These are phyloP conservation scores for Mentha longifolia DNA, from an alignment of 257 asterid species.

Conservation along the genomic window DNA sequence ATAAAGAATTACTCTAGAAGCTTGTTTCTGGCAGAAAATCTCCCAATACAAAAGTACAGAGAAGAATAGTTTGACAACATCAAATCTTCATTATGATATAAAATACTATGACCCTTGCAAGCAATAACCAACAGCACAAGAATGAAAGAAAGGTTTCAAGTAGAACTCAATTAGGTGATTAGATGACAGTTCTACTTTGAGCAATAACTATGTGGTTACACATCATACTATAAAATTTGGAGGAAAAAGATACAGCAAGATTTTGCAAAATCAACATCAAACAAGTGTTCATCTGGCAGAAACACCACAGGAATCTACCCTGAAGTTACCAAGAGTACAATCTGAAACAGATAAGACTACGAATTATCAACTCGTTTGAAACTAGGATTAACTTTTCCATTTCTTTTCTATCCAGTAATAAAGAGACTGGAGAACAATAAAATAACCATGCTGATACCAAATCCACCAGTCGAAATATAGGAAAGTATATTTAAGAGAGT, in stretches of 20 bases:
- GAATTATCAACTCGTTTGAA: slow-evolving; percentile 12
- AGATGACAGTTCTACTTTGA: too few species aligned
- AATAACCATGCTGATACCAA: background rate
- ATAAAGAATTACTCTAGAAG: slow-evolving; percentile 8
- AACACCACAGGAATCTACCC: background rate
- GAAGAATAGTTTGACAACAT: slow-evolving; percentile 6
- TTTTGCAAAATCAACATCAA: background rate
- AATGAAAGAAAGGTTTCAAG: slow-evolving; percentile 7
- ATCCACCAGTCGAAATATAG: background rate
- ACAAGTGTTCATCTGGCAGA: background rate
- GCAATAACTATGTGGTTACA: background rate
- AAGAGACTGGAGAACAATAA: slow-evolving; percentile 3
- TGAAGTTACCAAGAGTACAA: background rate
- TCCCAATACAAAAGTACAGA: slow-evolving; percentile 4
- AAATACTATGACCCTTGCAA: background rate
- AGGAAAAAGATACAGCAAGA: background rate
- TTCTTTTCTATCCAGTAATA: background rate
- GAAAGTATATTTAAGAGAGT: background rate
- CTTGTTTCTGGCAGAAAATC: slow-evolving; percentile 24
- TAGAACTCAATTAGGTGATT: too few species aligned
- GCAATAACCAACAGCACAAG: slow-evolving; percentile 22
- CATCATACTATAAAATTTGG: background rate
- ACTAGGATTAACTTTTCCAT: background rate
- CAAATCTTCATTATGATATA: slow-evolving; percentile 17
- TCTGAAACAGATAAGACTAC: slow-evolving; percentile 8